A percentile compares a stretch with the other conserved stretches of the same genome.
phyloP scores from a whole-genome alignment of 768 basidiomycete genomes.

The Boletellus ananas region DNA sequence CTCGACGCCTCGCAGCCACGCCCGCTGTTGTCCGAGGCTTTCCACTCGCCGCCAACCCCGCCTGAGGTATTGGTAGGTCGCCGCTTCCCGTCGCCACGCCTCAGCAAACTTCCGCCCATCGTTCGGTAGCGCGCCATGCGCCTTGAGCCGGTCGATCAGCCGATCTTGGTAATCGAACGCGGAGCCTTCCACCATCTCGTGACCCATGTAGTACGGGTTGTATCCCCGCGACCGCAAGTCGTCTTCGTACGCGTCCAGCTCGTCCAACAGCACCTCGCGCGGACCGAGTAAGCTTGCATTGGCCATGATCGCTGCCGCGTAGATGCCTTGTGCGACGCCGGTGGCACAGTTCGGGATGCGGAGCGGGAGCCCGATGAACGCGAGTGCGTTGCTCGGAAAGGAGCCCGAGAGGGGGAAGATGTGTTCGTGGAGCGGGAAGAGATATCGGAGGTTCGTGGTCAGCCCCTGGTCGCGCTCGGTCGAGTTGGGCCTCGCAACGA shows the following conservation, averaged over 20 bases:
- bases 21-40: slow-evolving; percentile 33
- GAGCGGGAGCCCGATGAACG: slow-evolving; percentile 53
- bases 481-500: slow-evolving; percentile 16
- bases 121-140: slow-evolving; percentile 10
- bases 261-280: slow-evolving; percentile 19
- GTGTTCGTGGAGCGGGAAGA: slow-evolving; percentile 53
- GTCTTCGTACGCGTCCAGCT: slow-evolving; percentile 14
- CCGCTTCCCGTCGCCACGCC: slow-evolving; percentile 41
- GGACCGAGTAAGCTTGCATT: slow-evolving; percentile 40
- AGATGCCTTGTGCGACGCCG: slow-evolving; percentile 39
- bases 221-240: slow-evolving; percentile 35
- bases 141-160: slow-evolving; percentile 12
- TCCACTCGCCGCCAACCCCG: slow-evolving; percentile 46
- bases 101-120: slow-evolving; percentile 47
- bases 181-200: slow-evolving; percentile 22
- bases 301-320: slow-evolving; percentile 43
- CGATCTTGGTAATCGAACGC: slow-evolving; percentile 42
- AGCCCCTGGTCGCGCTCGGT: slow-evolving; percentile 24
- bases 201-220: slow-evolving; percentile 47
- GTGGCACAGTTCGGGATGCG: slow-evolving; percentile 39
- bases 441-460: slow-evolving; percentile 48
- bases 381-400: slow-evolving; percentile 48
- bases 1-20: slow-evolving; percentile 48
- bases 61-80: slow-evolving; percentile 33
- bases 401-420: slow-evolving; percentile 48